These are phyloP conservation scores for Colletotrichum sp. DNA, from an alignment of 2,329 filamentous ascomycete species.

Conservation along the genomic window DNA sequence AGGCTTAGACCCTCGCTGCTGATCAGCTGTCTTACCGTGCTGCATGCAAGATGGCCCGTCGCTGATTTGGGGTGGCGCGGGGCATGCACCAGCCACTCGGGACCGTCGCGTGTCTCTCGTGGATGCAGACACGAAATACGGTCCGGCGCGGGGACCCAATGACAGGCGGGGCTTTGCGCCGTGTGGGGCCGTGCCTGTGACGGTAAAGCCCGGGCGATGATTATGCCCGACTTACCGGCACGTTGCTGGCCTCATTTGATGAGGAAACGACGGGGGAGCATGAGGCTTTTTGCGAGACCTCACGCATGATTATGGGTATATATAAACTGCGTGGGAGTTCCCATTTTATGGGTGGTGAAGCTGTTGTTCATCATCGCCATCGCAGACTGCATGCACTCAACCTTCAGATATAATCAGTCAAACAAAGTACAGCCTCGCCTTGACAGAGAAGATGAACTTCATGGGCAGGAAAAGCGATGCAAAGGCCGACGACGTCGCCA, in stretches of 20 bases:
- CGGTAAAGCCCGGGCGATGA: neutral
- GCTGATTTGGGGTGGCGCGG: neutral
- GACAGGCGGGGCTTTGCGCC: neutral
- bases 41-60: neutral
- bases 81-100: neutral
- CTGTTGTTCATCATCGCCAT: neutral
- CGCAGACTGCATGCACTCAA: neutral
- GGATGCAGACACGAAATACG: constrained; percentile 19
- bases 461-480: neutral
- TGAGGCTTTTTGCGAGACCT: neutral
- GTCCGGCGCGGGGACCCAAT: constrained; percentile 1
- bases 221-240: constrained; percentile 1
- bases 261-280: neutral
- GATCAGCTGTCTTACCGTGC: neutral
- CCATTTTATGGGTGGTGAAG: neutral
- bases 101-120: constrained; percentile 5
- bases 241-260: neutral
- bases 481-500: constrained; percentile 32
- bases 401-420: neutral
- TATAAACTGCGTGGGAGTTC: neutral
- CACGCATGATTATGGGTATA: neutral
- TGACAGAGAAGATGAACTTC: constrained; percentile 1
- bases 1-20: neutral
- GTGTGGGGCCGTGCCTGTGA: neutral
- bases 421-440: neutral